phyloP scores from a whole-genome alignment of 1,284 basidiomycete species.

The Bjerkandera adusta region DNA sequence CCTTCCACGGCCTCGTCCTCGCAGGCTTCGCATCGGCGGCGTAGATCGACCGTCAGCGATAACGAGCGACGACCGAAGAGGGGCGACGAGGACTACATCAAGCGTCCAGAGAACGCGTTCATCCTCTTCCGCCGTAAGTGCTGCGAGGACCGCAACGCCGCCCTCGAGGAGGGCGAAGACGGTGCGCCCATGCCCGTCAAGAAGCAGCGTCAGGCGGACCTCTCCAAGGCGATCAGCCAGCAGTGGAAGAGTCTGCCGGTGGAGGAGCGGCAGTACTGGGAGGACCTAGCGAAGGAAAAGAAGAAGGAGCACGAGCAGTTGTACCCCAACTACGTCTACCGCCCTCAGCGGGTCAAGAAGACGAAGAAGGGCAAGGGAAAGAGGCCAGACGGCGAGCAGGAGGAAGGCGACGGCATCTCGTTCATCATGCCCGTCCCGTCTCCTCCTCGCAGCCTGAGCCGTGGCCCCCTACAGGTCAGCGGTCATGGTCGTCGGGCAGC shows the following conservation, averaged over 20 bases:
- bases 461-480: slow-evolving; percentile 20
- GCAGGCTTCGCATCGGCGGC: slow-evolving; percentile 48
- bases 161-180: slow-evolving; percentile 37
- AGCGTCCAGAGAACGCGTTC: slow-evolving; percentile 79
- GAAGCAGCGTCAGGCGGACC: slow-evolving; percentile 57
- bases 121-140: slow-evolving; percentile 76
- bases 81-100: slow-evolving; percentile 79
- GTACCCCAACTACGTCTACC: slow-evolving; percentile 76
- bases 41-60: slow-evolving; percentile 57
- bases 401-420: slow-evolving; percentile 49
- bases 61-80: slow-evolving; percentile 69
- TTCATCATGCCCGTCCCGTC: slow-evolving; percentile 51
- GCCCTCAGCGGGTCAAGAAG: slow-evolving; percentile 65
- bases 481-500: slow-evolving; percentile 29
- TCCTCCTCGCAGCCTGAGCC: slow-evolving; percentile 29
- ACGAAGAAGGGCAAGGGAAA: slow-evolving; percentile 42
- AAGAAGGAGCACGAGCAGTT: slow-evolving; percentile 58
- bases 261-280: slow-evolving; percentile 65
- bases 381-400: slow-evolving; percentile 39
- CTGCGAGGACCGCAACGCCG: slow-evolving; percentile 63
- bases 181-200: slow-evolving; percentile 36
- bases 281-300: slow-evolving; percentile 55
- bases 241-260: slow-evolving; percentile 64
- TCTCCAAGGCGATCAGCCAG: slow-evolving; percentile 76
- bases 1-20: slow-evolving; percentile 31